These are phyloP conservation scores for Earliella scabrosa DNA, from an alignment of 1,284 basidiomycete species.

Conservation along the genomic window DNA sequence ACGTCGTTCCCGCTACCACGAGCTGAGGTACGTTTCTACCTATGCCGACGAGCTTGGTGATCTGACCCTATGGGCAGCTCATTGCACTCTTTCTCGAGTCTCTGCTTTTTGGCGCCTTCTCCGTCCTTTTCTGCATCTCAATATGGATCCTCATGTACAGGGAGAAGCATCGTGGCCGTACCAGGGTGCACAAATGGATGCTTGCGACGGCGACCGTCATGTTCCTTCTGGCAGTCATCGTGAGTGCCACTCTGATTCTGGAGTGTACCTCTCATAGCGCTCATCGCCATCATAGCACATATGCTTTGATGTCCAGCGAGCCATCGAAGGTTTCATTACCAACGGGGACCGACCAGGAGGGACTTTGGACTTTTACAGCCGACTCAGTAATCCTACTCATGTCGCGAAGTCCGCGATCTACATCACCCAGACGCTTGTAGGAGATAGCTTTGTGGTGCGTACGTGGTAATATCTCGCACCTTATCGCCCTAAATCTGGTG, in stretches of 20 bases:
- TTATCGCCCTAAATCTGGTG: not conserved
- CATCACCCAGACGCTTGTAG: conserved; percentile 14
- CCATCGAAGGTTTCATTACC: conserved; percentile 7
- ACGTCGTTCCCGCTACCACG: conserved; percentile 4
- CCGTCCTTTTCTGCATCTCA: conserved; percentile 17
- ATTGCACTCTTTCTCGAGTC: conserved; percentile 14
- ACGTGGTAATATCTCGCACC: not conserved
- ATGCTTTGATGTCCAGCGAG: conserved; percentile 11
- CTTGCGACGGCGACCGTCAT: conserved; percentile 15
- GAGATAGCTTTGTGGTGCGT: conserved; percentile 16
- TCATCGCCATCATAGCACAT: conserved; percentile 4
- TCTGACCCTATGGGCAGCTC: conserved; percentile 1
- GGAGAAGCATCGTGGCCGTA: conserved; percentile 1
- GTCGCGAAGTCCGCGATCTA: conserved; percentile 12
- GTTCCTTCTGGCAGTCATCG: conserved; percentile 15
- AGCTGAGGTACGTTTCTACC: conserved; percentile 6
- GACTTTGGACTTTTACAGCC: conserved; percentile 3
- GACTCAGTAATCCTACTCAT: conserved; percentile 7
- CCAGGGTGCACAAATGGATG: conserved; percentile 9
- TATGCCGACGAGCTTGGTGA: not conserved
- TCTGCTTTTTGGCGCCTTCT: conserved; percentile 15
- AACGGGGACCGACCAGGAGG: conserved; percentile 5
- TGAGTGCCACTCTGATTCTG: not conserved
- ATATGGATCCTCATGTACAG: conserved; percentile 20
- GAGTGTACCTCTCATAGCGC: too few relatives aligned